Base-by-base conservation (phyloP, 202 grass and related monocot genomes). In the Elaeis oleifera region DNA sequence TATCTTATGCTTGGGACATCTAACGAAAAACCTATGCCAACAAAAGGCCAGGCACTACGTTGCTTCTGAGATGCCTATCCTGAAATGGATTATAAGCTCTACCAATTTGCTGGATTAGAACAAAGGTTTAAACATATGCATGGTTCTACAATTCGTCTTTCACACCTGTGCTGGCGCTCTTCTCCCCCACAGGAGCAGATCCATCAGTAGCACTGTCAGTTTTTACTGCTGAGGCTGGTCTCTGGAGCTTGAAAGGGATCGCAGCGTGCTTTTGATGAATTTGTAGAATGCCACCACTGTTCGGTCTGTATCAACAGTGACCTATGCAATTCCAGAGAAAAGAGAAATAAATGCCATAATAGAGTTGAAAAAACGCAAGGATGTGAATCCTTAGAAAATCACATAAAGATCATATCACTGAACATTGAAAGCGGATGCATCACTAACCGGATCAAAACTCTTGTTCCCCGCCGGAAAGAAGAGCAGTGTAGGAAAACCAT, bases 391-490 rank as follows among this genome's bases (percentile, higher is more conserved):
- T 19, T 7, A 25, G 13, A 32, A 70, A 13, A 65, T 53, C 63
- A 0, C 53, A 60, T 21, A 54, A 54, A 19, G 14, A 11, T 31
- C 28, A 60, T 54, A 24, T 32, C 31, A 60, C 4, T 27, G 26
- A 58, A 7, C 25, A 71, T 32, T 0, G 53, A 23, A 18, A 49
- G 49, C 58, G 31, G 19, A 65, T 50, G 36, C 36, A 66, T 18
- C 51, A 74, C 70, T 77, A 81, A 96, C 91, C 71, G 91, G 91
- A 63, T 96, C 87, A 49, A 96, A 96, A 67, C 79, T 84, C 78
- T 96, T 96, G 71, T 83, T 96, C 61, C 91, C 91, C 39, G 87
- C 91, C 56, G 91, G 91, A 53, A 81, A 96, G 75, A 96, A 96
- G 71, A 96, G 79, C 39, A 96, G 81, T 9, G 92, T 96, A 17